Evolutionary conservation across 306 rosid species (phyloP), one percentile per base, ranked within the genome.

Genomic region (Mimosa bimucronata): DNA sequence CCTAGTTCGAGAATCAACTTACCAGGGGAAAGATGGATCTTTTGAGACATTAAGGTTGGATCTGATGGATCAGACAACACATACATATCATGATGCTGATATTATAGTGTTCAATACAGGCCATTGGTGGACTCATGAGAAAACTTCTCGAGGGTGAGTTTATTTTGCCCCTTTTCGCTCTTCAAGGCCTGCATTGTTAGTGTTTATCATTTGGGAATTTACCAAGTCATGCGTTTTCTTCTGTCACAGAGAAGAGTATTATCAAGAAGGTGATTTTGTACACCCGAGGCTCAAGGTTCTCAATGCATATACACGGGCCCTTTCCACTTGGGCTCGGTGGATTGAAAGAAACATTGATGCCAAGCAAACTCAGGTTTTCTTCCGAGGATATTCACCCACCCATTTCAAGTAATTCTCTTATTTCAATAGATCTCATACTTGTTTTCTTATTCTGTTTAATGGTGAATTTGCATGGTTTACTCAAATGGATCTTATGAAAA

Each of bases 81-180:
- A 87, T 42, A 89, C 82, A 77, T 91, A 93, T 75, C 84, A 83
- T 61, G 98, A 96, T 82, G 97, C 97, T 5, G 94, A 93, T 74
- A 81, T 93, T 72, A 67, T 96, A 77, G 90, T 96, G 83, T 96
- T 96, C 85, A 96, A 96, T 72, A 91, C 97, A 23, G 99, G 99
- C 68, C 98, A 93, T 48, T 96, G 99, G 99, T 96, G 99, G 99
- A 96, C 98, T 12, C 98, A 96, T 65, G 97, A 90, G 81, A 96
- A 96, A 85, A 96, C 99, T 40, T 96, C 98, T 23, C 86, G 77
- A 83, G 99, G 99, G 99, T 96, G 66, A 82, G 90, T 23, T 53
- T 53, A 15, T 3, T 82, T 28, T 5, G 28, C 29, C 53, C 34
- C 19, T 25, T 78, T 18, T 66, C 48, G 50, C 23, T 79, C 53